Evolutionary conservation across 2,329 filamentous ascomycete genomes (phyloP).

Genomic region (Fusarium sublunatum): DNA sequence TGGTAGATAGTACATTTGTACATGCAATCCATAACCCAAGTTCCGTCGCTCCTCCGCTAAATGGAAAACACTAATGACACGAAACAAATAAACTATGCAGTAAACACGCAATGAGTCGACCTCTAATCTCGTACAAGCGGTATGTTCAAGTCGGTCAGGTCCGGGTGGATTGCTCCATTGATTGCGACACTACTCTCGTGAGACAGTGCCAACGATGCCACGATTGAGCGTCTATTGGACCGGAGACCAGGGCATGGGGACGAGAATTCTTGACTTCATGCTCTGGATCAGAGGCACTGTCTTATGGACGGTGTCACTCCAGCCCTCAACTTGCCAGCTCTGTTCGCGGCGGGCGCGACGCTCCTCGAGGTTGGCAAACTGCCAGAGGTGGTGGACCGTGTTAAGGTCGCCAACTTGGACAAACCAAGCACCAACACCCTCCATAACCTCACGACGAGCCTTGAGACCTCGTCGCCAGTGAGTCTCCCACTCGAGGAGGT

Average conservation of each 20-base stretch:
- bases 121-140: slow-evolving; percentile 30
- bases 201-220: not conserved
- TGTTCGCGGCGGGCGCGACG: slow-evolving; percentile 89
- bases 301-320: slow-evolving; percentile 98
- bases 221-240: slow-evolving; percentile 69
- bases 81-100: slow-evolving; percentile 34
- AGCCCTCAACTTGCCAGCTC: slow-evolving; percentile 95
- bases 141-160: slow-evolving; percentile 7
- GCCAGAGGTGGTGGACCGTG: slow-evolving; percentile 98
- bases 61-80: slow-evolving; percentile 27
- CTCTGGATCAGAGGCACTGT: slow-evolving; percentile 95
- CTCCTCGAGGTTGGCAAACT: slow-evolving; percentile 97
- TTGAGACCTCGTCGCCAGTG: slow-evolving; percentile 95
- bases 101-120: slow-evolving; percentile 11
- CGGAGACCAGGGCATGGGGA: slow-evolving; percentile 97
- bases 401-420: slow-evolving; percentile 98
- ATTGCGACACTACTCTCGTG: slow-evolving; percentile 5
- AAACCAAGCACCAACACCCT: slow-evolving; percentile 98
- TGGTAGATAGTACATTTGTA: slow-evolving; percentile 42
- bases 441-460: slow-evolving; percentile 95
- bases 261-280: slow-evolving; percentile 94
- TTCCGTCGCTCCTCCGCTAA: slow-evolving; percentile 36
- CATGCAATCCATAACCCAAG: slow-evolving; percentile 44
- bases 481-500: slow-evolving; percentile 97
- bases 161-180: not conserved